These are phyloP conservation scores for Imleria badia DNA, from an alignment of 768 basidiomycete species.

Conservation along the genomic window DNA sequence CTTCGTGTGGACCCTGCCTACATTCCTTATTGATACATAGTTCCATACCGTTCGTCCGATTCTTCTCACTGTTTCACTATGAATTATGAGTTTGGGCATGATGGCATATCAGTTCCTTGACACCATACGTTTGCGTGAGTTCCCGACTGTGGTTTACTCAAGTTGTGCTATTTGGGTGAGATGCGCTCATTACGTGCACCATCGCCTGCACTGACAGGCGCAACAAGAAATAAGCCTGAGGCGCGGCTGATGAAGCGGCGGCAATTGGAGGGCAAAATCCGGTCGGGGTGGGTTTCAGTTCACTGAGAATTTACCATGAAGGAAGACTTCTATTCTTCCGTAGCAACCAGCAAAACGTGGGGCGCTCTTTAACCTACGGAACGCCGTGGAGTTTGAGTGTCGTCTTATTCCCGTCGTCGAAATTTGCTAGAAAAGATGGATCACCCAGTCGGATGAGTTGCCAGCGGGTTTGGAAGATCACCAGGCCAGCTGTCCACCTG, in stretches of 20 bases:
- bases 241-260: conserved; percentile 11
- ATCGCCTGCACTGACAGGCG: conserved; percentile 9
- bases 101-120: conserved; percentile 2
- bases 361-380: conserved; percentile 18
- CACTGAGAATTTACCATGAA: conserved; percentile 23
- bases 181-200: conserved; percentile 9
- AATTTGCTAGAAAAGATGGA: background rate
- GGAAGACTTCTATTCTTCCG: conserved; percentile 34
- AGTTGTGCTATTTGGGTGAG: conserved; percentile 4
- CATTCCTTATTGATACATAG: conserved; percentile 34
- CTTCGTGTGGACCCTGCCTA: conserved; percentile 26
- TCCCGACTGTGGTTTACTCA: background rate
- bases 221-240: conserved; percentile 2
- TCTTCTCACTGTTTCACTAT: conserved; percentile 27
- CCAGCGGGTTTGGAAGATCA: background rate
- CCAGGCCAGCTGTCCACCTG: background rate
- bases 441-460: background rate
- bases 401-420: conserved; percentile 19
- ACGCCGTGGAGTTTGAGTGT: conserved; percentile 26
- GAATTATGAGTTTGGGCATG: conserved; percentile 22
- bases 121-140: background rate
- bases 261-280: conserved; percentile 14
- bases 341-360: conserved; percentile 31
- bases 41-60: conserved; percentile 26
- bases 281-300: conserved; percentile 13